phyloP scores from a whole-genome alignment of 768 basidiomycete species.

The Calocera viscosa region DNA sequence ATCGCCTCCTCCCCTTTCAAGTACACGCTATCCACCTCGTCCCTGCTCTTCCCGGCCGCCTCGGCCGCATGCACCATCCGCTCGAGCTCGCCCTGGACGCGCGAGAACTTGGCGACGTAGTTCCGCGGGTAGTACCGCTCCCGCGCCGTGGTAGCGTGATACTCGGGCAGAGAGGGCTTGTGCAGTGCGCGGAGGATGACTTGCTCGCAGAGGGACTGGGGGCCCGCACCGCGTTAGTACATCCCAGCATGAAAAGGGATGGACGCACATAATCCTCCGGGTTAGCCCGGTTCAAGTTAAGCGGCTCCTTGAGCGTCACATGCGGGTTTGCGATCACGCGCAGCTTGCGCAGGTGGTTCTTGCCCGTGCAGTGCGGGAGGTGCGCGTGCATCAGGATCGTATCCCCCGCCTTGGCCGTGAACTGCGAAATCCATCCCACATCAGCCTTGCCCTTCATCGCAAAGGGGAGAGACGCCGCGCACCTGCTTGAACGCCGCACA shows the following conservation, averaged over 20 bases:
- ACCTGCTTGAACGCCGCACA: slow-evolving; percentile 14
- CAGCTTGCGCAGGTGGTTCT: slow-evolving; percentile 18
- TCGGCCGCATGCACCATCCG: slow-evolving; percentile 18
- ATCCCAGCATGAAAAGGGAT: not conserved
- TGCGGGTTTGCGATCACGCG: slow-evolving; percentile 22
- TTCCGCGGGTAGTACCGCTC: slow-evolving; percentile 18
- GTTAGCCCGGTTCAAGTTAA: slow-evolving; percentile 17
- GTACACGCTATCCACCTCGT: slow-evolving; percentile 18
- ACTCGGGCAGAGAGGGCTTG: slow-evolving; percentile 15
- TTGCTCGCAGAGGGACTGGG: slow-evolving; percentile 18
- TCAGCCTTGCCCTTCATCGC: not conserved
- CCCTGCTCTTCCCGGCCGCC: slow-evolving; percentile 12
- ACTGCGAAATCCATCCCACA: too few species aligned
- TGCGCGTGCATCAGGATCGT: slow-evolving; percentile 18
- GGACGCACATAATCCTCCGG: slow-evolving; percentile 15
- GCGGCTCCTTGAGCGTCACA: slow-evolving; percentile 18
- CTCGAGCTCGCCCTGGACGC: slow-evolving; percentile 16
- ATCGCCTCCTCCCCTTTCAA: slow-evolving; percentile 12
- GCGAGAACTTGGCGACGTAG: slow-evolving; percentile 18
- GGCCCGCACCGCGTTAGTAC: not conserved
- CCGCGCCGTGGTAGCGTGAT: slow-evolving; percentile 14
- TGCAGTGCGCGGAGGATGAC: slow-evolving; percentile 20
- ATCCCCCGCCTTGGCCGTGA: slow-evolving; percentile 19
- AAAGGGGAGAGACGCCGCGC: not conserved
- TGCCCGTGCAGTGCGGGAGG: slow-evolving; percentile 16